Conservation (phyloP, 345 rosid genomes). For the Balakata baccata region DNA sequence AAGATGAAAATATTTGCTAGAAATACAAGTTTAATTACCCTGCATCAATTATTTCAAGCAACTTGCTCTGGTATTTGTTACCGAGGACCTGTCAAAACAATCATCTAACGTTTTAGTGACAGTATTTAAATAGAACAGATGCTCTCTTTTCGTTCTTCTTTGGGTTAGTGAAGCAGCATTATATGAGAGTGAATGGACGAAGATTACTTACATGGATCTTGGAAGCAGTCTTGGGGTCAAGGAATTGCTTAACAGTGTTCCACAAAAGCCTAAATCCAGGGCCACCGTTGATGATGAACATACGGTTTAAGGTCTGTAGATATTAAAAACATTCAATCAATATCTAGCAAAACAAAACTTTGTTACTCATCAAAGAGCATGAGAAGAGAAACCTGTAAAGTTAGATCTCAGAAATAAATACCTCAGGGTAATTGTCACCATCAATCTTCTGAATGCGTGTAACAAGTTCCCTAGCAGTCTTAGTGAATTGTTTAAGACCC, state of each 20-base stretch:
- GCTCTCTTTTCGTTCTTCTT: too few species aligned
- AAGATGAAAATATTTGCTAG: background rate
- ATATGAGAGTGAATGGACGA: background rate
- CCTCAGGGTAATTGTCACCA: conserved; percentile 90
- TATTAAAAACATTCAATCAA: conserved; percentile 20
- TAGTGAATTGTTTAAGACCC: conserved; percentile 90
- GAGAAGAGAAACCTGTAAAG: background rate
- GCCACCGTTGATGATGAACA: conserved; percentile 97
- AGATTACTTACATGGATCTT: conserved; percentile 66
- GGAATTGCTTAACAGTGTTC: conserved; percentile 71
- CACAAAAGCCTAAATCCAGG: conserved; percentile 86
- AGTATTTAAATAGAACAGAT: background rate
- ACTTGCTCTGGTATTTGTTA: conserved; percentile 79
- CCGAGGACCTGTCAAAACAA: conserved; percentile 68
- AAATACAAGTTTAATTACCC: conserved; percentile 29
- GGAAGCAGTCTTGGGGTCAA: conserved; percentile 83
- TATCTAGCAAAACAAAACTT: background rate
- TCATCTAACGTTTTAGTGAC: conserved; percentile 19
- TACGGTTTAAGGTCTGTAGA: conserved; percentile 72
- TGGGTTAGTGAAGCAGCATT: too few species aligned
- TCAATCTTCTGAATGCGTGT: conserved; percentile 71
- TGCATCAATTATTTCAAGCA: conserved; percentile 83
- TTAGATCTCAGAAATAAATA: conserved; percentile 12
- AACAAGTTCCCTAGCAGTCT: conserved; percentile 77
- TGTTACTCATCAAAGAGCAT: background rate